Evolutionary conservation across 345 rosid genomes (phyloP), one percentile per base, ranked within the genome.

Genomic region (Ceriops tagal): DNA sequence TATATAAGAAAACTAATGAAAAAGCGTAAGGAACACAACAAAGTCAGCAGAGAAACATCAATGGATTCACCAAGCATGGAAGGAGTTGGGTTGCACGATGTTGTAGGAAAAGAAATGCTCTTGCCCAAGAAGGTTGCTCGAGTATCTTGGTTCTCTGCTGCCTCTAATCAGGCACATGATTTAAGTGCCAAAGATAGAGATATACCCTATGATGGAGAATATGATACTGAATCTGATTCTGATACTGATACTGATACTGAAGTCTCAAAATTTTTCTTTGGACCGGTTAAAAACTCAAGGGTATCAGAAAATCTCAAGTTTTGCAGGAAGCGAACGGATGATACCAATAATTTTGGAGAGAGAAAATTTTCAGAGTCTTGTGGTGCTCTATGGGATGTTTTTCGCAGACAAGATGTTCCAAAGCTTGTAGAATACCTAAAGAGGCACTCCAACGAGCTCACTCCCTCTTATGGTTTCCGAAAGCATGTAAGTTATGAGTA

Each of bases 381-480:
- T 61, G 96, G 99, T 75, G 96, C 90, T 31, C 88, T 74, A 58
- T 95, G 99, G 99, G 99, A 95, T 83, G 88, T 95, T 70, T 95
- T 95, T 71, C 96, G 88, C 66, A 84, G 87, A 73, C 90, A 87
- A 78, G 99, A 95, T 82, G 92, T 86, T 70, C 92, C 91, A 49
- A 87, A 87, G 81, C 88, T 95, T 70, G 74, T 84, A 26, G 93
- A 88, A 58, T 95, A 92, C 77, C 80, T 95, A 37, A 81, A 73
- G 62, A 88, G 72, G 84, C 89, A 95, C 71, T 84, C 85, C 52
- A 73, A 77, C n/a, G 89, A 95, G 78, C 83, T 92, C 62, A 55
- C 61, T 61, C 71, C 77, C 53, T 49, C 75, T 51, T 59, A 67
- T 76, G 83, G 82, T 56, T 72, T 66, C 53, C 69, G 32, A 63